Evolutionary conservation across 2,329 filamentous ascomycete species (phyloP).

Genomic region (Exophiala sp.): DNA sequence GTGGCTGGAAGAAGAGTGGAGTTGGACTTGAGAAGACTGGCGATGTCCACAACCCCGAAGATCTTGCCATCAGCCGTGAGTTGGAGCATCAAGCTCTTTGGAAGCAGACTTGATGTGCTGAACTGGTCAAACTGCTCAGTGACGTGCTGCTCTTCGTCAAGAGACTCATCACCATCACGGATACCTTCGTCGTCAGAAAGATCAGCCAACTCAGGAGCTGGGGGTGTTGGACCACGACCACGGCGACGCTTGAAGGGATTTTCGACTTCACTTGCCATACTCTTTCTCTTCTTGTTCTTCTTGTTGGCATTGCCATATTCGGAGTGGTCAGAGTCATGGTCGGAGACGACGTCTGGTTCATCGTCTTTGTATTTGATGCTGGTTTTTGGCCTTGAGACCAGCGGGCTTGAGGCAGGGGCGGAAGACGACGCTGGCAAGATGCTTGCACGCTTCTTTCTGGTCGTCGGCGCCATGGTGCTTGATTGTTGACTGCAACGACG

Average conservation of each 20-base stretch:
- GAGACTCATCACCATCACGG: neutral
- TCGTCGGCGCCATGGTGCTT: slow-evolving; percentile 6
- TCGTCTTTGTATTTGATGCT: slow-evolving; percentile 4
- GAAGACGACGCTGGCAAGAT: neutral
- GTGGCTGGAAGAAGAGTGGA: neutral
- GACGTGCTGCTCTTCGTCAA: neutral
- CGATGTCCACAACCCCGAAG: neutral
- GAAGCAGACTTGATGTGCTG: neutral
- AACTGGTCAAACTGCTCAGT: neutral
- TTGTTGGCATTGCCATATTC: slow-evolving; percentile 12
- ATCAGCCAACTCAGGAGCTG: slow-evolving; percentile 9
- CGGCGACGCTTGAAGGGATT: slow-evolving; percentile 1
- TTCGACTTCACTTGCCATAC: neutral
- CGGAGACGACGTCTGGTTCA: slow-evolving; percentile 5
- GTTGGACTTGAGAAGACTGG: neutral
- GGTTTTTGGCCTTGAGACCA: neutral
- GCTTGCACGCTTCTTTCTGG: slow-evolving; percentile 2
- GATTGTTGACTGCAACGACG: too few relatives aligned
- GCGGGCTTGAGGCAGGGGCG: too few relatives aligned
- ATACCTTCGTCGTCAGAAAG: slow-evolving; percentile 15
- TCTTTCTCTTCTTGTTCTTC: slow-evolving; percentile 2
- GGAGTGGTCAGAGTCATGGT: slow-evolving; percentile 11
- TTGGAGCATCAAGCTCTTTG: neutral
- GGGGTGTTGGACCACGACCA: neutral
- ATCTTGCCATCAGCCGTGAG: neutral